phyloP scores from a whole-genome alignment of 805 yeast genomes.

The Candida insectalens region DNA sequence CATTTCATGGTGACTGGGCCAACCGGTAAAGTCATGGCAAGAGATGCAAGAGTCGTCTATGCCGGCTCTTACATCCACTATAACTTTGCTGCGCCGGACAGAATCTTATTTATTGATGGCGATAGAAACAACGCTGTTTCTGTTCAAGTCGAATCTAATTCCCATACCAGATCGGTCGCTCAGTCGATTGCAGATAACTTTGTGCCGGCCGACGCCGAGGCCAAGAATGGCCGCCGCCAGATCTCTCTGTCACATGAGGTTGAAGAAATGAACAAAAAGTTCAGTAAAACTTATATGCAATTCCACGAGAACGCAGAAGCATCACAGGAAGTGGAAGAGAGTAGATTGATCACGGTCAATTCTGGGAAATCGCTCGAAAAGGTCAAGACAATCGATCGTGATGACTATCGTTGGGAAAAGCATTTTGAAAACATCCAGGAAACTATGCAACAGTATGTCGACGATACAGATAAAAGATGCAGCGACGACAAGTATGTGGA shows the following conservation, averaged over 20 bases:
- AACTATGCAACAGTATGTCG: not conserved
- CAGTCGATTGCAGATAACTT: slow-evolving; percentile 1
- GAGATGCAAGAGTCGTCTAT: slow-evolving; percentile 22
- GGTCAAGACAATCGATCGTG: not conserved
- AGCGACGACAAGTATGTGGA: not conserved
- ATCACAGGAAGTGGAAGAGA: not conserved
- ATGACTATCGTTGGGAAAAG: too few species aligned
- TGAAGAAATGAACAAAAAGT: not conserved
- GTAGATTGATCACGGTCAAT: too few species aligned
- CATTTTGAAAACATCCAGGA: not conserved
- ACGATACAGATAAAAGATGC: not conserved
- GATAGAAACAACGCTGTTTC: slow-evolving; percentile 4
- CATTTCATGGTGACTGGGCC: slow-evolving; percentile 18
- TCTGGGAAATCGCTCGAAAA: too few species aligned
- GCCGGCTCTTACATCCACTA: slow-evolving; percentile 27
- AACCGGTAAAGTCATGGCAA: slow-evolving; percentile 15
- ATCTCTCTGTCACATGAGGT: slow-evolving; percentile 1
- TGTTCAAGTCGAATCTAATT: not conserved
- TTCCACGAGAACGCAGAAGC: not conserved
- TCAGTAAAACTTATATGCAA: not conserved
- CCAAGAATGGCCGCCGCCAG: not conserved
- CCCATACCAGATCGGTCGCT: not conserved
- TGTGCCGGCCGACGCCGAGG: not conserved
- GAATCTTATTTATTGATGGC: slow-evolving; percentile 12
- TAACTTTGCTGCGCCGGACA: slow-evolving; percentile 23